Base-by-base conservation (phyloP, 73 alveolate species). In the Breviolum minutum region DNA sequence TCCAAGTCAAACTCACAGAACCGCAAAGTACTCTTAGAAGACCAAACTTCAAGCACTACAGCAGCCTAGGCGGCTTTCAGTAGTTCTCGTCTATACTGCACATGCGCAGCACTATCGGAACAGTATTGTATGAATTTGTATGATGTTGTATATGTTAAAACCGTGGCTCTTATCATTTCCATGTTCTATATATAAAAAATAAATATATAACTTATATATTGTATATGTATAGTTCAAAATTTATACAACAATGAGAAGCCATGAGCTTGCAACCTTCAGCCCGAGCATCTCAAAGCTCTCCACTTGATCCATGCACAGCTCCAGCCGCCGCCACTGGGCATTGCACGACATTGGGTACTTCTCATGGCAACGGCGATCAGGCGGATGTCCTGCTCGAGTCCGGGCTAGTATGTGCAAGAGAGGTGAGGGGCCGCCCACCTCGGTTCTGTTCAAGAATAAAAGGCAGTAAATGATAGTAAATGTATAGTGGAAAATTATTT, bases 321-420 rank as follows among this genome's bases (percentile, higher is more conserved):
- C 95, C 69, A 88, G 71, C 8, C 95, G 95, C 81, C 95, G 95
- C 95, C 95, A 88, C 95, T 88, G 95, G 61, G 86, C 95, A n/a
- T 88, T 88, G 95, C 95, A 88, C 13, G 95, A 74, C 95, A 74
- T 54, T n/a, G 95, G 95, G 62, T 88, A 88, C 86, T 88, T 88
- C 86, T 29, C 95, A 27, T 88, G 95, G 86, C 95, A 88, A 7
- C 81, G 64, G n/a, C 95, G 84, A 60, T 29, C 95, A 69, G 95
- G 95, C 8, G 95, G 95, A 61, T 69, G 95, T 88, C 95, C 95
- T 88, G 60, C 48, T 54, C 20, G 5, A 9, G 32, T 73, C n/a
- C 83, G 5, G 83, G 54, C 54, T 40, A 40, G 54, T 40, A 17
- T 14, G 77, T 2, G 77, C 54, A 40, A 40, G 54, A 40, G 54